Conservation (phyloP, 371 early-diverging fungal species). For the Mucor saturninus region DNA sequence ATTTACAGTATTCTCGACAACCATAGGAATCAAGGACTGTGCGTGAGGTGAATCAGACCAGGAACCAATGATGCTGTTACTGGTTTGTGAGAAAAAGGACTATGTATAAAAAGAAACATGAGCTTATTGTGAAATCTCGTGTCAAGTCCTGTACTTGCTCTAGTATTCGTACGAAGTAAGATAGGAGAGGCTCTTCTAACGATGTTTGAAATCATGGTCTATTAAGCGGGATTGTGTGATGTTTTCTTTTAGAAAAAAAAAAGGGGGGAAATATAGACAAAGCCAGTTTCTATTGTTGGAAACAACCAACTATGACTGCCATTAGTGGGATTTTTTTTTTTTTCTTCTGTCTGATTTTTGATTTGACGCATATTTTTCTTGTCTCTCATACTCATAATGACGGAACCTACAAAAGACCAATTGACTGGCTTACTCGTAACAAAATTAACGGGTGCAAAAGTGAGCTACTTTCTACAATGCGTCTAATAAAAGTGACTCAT, state of each 20-base stretch:
- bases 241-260: not conserved
- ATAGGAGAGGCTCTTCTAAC: slow-evolving; percentile 1
- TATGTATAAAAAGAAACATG: not conserved
- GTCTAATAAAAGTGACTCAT: not conserved
- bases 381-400: not conserved
- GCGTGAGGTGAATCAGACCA: slow-evolving; percentile 40
- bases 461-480: not conserved
- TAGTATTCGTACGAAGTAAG: not conserved
- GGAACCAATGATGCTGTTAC: slow-evolving; percentile 14
- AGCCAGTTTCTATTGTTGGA: not conserved
- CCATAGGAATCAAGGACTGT: slow-evolving; percentile 71
- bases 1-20: slow-evolving; percentile 72
- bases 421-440: slow-evolving; percentile 3
- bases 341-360: not conserved
- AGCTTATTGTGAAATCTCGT: too few relatives aligned
- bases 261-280: not conserved
- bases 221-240: not conserved
- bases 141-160: not conserved
- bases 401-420: not conserved
- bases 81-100: slow-evolving; percentile 17
- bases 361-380: too few relatives aligned
- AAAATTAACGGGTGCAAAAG: slow-evolving; percentile 1
- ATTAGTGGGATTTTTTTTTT: not conserved
- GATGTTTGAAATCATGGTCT: slow-evolving; percentile 6
- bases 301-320: not conserved